Conservation (phyloP, 371 early-diverging fungal genomes). For the Mucor irregularis region DNA sequence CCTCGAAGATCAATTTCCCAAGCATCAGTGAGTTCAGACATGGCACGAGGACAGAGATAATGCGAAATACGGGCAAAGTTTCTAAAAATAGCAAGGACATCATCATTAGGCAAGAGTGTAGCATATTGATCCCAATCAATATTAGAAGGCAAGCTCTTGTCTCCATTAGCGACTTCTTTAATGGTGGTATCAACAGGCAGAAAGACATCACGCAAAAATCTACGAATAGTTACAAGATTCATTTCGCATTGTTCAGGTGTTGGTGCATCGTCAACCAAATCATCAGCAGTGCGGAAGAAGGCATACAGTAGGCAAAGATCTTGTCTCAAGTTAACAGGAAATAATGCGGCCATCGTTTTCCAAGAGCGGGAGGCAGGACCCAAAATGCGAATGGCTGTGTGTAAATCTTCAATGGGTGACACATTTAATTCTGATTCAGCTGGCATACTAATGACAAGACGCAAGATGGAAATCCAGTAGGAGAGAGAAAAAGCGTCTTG, state of each 20-base stretch:
- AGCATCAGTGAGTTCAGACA: slow-evolving; percentile 49
- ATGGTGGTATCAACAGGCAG: background rate
- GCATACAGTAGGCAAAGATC: slow-evolving; percentile 55
- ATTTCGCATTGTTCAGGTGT: slow-evolving; percentile 20
- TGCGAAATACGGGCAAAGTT: slow-evolving; percentile 39
- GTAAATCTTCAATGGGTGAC: slow-evolving; percentile 31
- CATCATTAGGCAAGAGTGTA: slow-evolving; percentile 19
- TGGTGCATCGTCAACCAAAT: slow-evolving; percentile 51
- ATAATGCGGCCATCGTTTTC: slow-evolving; percentile 52
- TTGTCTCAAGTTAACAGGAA: slow-evolving; percentile 47
- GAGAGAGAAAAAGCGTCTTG: slow-evolving; percentile 20
- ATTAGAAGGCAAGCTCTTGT: slow-evolving; percentile 22
- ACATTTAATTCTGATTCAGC: slow-evolving; percentile 27
- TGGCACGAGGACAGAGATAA: slow-evolving; percentile 43
- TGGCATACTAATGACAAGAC: slow-evolving; percentile 18
- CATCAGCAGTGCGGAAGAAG: slow-evolving; percentile 59
- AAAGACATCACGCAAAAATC: slow-evolving; percentile 27
- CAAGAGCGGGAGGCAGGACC: slow-evolving; percentile 51
- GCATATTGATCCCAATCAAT: slow-evolving; percentile 35
- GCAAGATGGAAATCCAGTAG: slow-evolving; percentile 26
- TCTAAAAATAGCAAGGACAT: slow-evolving; percentile 30
- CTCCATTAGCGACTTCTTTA: background rate
- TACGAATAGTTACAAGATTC: slow-evolving; percentile 31
- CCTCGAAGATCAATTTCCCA: slow-evolving; percentile 50
- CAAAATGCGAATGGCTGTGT: slow-evolving; percentile 27